These are phyloP conservation scores for Penicillium manginii DNA, from an alignment of 495 filamentous ascomycete genomes.

Conservation along the genomic window DNA sequence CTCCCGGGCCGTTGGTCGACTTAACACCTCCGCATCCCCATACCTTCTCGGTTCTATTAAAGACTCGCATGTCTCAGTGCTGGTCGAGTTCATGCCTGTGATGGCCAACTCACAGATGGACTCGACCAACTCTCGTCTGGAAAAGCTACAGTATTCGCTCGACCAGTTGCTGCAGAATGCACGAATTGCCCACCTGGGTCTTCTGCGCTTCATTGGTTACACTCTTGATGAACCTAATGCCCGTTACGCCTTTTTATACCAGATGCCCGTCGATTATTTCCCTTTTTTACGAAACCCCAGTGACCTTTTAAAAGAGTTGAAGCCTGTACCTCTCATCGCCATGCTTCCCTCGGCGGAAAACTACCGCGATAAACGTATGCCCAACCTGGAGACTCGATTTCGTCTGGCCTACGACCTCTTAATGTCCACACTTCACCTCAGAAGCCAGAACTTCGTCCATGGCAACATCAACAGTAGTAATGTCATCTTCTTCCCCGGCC, in stretches of 20 bases:
- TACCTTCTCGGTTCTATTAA: conserved; percentile 36
- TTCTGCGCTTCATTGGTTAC: conserved; percentile 80
- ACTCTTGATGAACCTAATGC: conserved; percentile 78
- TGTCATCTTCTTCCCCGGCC: conserved; percentile 72
- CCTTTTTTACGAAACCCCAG: conserved; percentile 50
- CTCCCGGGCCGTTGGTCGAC: conserved; percentile 50
- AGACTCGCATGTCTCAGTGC: conserved; percentile 46
- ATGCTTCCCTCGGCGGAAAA: conserved; percentile 52
- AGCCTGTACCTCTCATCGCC: conserved; percentile 51
- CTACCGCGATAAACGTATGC: conserved; percentile 45
- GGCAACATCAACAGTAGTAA: conserved; percentile 80
- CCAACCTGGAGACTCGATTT: conserved; percentile 78
- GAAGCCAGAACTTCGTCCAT: conserved; percentile 76
- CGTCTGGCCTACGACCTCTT: conserved; percentile 79
- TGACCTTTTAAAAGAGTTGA: conserved; percentile 44
- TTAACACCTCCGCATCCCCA: conserved; percentile 46
- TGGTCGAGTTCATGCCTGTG: conserved; percentile 53
- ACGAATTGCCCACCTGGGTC: conserved; percentile 59
- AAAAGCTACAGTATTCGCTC: conserved; percentile 45
- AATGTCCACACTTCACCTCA: conserved; percentile 74
- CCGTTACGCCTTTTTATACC: conserved; percentile 80
- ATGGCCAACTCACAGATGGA: conserved; percentile 40
- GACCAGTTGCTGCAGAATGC: conserved; percentile 55
- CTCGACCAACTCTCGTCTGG: conserved; percentile 35
- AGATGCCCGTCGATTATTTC: conserved; percentile 67